Conservation (phyloP, 1,284 basidiomycete genomes). For the Apiotrichum gamsii region DNA sequence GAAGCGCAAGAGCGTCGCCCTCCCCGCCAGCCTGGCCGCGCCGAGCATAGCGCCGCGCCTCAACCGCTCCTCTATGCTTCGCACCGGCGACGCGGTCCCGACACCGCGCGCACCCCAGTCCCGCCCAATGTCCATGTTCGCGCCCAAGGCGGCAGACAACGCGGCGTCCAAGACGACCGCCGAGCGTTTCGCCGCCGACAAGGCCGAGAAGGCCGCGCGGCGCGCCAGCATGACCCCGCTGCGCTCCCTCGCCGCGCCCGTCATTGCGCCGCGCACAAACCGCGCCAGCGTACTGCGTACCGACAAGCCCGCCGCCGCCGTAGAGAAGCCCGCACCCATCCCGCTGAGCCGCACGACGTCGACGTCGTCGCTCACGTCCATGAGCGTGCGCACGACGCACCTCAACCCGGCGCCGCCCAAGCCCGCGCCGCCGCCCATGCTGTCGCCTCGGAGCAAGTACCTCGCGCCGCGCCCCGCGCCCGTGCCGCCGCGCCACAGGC, state of each 20-base stretch:
- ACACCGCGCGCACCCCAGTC: background rate
- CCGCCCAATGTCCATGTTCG: background rate
- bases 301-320: too few species aligned
- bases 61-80: slow-evolving; percentile 35
- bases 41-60: slow-evolving; percentile 22
- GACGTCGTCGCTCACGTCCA: slow-evolving; percentile 2
- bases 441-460: slow-evolving; percentile 3
- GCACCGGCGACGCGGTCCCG: slow-evolving; percentile 7
- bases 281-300: slow-evolving; percentile 27
- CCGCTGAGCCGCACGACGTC: slow-evolving; percentile 3
- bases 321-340: background rate
- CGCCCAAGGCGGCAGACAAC: background rate
- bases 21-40: slow-evolving; percentile 24
- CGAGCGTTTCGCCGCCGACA: background rate
- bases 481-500: slow-evolving; percentile 5
- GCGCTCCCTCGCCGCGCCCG: slow-evolving; percentile 21
- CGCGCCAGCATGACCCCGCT: slow-evolving; percentile 2
- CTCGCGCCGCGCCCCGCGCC: slow-evolving; percentile 13
- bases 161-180: background rate
- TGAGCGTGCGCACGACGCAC: background rate
- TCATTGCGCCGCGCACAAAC: slow-evolving; percentile 23
- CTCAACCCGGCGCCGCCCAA: slow-evolving; percentile 2
- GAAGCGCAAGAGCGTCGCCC: slow-evolving; percentile 25
- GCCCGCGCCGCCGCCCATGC: background rate
- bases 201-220: background rate